Base-by-base conservation (phyloP, 164 flowering plant genomes). In the Buxus sempervirens region DNA sequence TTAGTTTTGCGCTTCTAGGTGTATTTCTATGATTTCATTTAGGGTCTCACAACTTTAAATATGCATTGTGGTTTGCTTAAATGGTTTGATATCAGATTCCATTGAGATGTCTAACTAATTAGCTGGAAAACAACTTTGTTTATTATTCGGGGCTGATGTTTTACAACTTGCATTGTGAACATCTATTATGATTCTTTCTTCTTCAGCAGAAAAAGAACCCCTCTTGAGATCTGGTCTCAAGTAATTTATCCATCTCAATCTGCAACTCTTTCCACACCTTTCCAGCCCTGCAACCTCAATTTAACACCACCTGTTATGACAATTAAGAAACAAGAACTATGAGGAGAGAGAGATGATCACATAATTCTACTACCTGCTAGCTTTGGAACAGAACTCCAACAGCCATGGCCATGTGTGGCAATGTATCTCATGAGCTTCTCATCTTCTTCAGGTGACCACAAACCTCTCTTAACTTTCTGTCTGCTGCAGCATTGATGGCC, bases 371-470 rank as follows among this genome's bases (percentile, higher is more conserved):
- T 12, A 78, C 84, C 84, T 65, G 84, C 84, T 27, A 66, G 72
- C 65, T 78, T 81, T 15, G 84, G 82, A 27, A 81, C 78, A 25
- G 80, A 73, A 61, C 82, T 81, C 84, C 84, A 81, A 59, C 82
- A 76, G n/a, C 78, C 76, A 78, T 81, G 84, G 51, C 84, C 84
- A 61, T 81, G 80, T 16, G 78, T 74, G 42, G 74, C 67, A 72
- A 81, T 76, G 69, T 75, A 69, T 64, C 36, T 78, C 69, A 73
- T 45, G 63, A 81, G 82, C 73, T 78, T 81, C 74, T 78, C 84
- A 67, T 81, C 82, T 78, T 81, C 84, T 48, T 81, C 84, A 21
- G 84, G 84, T 45, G 84, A 81, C 84, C 84, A 81, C 42, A 81
- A 58, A 13, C 84, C 84, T 69, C 80, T 78, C 73, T 76, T 81